Evolutionary conservation across 1,284 basidiomycete species (phyloP).

Genomic region (Cystobasidium slooffiae): DNA sequence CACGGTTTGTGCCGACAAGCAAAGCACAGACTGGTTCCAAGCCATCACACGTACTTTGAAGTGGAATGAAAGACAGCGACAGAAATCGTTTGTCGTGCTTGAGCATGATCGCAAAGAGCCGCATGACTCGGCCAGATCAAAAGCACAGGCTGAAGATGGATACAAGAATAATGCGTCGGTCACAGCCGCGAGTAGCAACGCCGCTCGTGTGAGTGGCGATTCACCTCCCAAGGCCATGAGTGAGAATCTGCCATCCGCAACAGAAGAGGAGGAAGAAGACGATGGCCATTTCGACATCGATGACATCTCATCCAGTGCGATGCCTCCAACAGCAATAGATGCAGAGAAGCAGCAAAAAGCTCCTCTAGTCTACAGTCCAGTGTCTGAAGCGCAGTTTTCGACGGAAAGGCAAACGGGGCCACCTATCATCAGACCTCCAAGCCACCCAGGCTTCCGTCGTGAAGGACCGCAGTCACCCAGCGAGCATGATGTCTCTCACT

Average conservation of each 20-base stretch:
- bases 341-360: background rate
- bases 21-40: slow-evolving; percentile 98
- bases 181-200: no score
- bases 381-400: background rate
- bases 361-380: background rate
- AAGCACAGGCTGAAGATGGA: slow-evolving; percentile 47
- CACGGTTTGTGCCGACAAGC: slow-evolving; percentile 95
- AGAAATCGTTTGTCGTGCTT: slow-evolving; percentile 97
- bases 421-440: background rate
- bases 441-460: background rate
- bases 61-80: slow-evolving; percentile 94
- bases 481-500: slow-evolving; percentile 25
- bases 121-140: slow-evolving; percentile 12
- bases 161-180: slow-evolving; percentile 27
- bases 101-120: slow-evolving; percentile 70
- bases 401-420: slow-evolving; percentile 13
- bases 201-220: no score
- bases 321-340: background rate
- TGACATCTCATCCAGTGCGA: slow-evolving; percentile 59
- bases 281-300: slow-evolving; percentile 76
- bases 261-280: slow-evolving; percentile 64
- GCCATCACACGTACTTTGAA: slow-evolving; percentile 93
- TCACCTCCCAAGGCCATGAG: slow-evolving; percentile 48
- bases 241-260: slow-evolving; percentile 62
- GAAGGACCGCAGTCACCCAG: slow-evolving; percentile 10